Base-by-base conservation (phyloP, 75 land plant species). In the Cupressus sempervirens region DNA sequence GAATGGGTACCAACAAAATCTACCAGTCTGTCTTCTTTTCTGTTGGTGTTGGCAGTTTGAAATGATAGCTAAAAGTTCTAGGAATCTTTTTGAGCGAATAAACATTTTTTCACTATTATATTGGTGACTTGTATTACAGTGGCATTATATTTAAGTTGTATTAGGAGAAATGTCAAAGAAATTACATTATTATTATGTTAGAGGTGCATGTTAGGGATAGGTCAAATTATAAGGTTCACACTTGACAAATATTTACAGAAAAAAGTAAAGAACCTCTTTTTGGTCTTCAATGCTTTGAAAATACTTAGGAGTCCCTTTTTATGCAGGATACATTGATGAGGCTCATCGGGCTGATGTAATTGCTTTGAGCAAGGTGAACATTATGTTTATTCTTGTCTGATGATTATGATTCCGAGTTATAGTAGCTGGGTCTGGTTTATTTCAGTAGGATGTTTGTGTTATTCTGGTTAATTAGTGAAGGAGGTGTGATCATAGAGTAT, bases 301-400 rank as follows among this genome's bases (percentile, higher is more conserved):
- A 79, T 79, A 79, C 81, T 79, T n/a, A 79, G 7, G 30, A 34
- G 32, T 82, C 18, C 9, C 32, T 81, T 26, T 20, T 46, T 1
- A 3, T 86, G 83, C 90, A 90, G 94, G 89, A 80, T 53, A 82
- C 65, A 18, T 67, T 74, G 83, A 84, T 82, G 84, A 88, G 54
- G 50, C 81, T 73, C 89, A 93, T 58, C 91, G 89, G 73, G 91
- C 91, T 18, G 91, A 97, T 91, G 91, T 97, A n/a, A 86, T 91
- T 84, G 96, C 99, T 48, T 74, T 88, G 67, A 84, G 92, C 45
- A 91, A 93, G 98, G 99, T 97, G 23, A 50, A 80, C 86, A 2
- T 45, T 48, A 46, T 36, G 40, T 65, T 58, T 32, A 29, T 68
- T 53, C 20, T 80, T 9, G 13, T 86, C 43, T 5, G 34, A 67